Evolutionary conservation across 2,329 filamentous ascomycete genomes (phyloP), one percentile per base, ranked within the genome.

Genomic region (Ophiostoma perfectum): DNA sequence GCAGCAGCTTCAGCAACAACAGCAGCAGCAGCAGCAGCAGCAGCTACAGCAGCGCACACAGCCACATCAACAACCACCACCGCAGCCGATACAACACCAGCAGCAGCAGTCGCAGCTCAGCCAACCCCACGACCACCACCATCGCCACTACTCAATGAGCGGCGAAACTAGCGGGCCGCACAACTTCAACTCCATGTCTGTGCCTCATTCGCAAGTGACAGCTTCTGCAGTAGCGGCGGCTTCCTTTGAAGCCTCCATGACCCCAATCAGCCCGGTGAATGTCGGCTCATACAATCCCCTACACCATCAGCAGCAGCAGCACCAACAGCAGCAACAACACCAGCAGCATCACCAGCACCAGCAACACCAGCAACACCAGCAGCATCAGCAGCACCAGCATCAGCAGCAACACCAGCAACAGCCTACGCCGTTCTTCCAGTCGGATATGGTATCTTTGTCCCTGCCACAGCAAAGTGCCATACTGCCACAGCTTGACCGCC

Each of bases 401-500:
- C 68, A 64, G 5, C 65, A 63, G 9, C 66, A 65, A 9, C 69
- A 72, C 5, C 71, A 70, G 16, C 47, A 75, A 66, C 74, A 66
- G 12, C 27, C 55, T 2, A 1, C 75, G 39, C 75, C 73, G 5
- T 81, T 84, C 69, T 86, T 83, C 73, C 77, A 83, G 8, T 79
- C 81, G 65, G 81, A 87, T 74, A 75, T 89, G 49, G 80, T 87
- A n/a, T 76, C 80, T 5, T 77, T 86, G 71, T 81, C 81, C 4
- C 78, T 88, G 16, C 78, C 79, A 36, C 82, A 82, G 73, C 81
- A 81, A 68, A 72, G 81, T 69, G 80, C 79, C 2, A 82, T 87
- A 67, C 79, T 92, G 39, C 87, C 89, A 9, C 87, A 91, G 70
- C 83, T 94, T 14, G 90, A 93, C 73, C 84, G 90, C 3, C 90